Base-by-base conservation (phyloP, 495 filamentous ascomycete genomes). In the Aspergillus funiculosus region DNA sequence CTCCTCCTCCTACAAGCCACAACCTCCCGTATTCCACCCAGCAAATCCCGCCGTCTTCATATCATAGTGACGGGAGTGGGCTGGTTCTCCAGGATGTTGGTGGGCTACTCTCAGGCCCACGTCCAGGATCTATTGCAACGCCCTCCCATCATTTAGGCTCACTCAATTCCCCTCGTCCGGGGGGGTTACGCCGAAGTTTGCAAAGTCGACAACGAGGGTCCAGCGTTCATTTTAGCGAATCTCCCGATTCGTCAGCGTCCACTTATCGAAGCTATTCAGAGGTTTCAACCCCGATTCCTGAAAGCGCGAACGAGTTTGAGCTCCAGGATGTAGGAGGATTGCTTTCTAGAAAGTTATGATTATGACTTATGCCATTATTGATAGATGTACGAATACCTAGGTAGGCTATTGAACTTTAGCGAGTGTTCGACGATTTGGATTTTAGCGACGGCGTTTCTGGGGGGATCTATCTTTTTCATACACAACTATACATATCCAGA, bases 41-140 rank as follows among this genome's bases (percentile, higher is more conserved):
- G 3, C 32, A 15, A 15, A 9, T 10, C 6, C 29, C 27, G 6
- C 38, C 11, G 15, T 29, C 6, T 32, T 20, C 11, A 39, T 46
- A 13, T 8, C 38, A 7, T 32, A 62, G 69, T 14, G 52, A 66
- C 13, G 74, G 76, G 3, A 78, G 73, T 27, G 67, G 72, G 14
- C 68, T 77, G 1, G 61, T 78, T 25, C 59, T 84, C 1, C 76
- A 83, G 45, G 81, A 84, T 50, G 48, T 83, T 1, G 74, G 81
- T 9, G 77, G 76, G 17, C 62, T 79, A 9, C 52, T 78, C 22
- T 43, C 63, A 34, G 1, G 20, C 26, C 42, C 47, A 35, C 41
- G 57, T 22, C 60, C 64, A 0, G 59, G 31, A 42, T 50, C 25
- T 13, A 39, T 13, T 11, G 19, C 29, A n/a, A 26, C 10, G 11